Evolutionary conservation across 805 yeast species (phyloP).

Genomic region (Zygosaccharomyces kombuchaensis): DNA sequence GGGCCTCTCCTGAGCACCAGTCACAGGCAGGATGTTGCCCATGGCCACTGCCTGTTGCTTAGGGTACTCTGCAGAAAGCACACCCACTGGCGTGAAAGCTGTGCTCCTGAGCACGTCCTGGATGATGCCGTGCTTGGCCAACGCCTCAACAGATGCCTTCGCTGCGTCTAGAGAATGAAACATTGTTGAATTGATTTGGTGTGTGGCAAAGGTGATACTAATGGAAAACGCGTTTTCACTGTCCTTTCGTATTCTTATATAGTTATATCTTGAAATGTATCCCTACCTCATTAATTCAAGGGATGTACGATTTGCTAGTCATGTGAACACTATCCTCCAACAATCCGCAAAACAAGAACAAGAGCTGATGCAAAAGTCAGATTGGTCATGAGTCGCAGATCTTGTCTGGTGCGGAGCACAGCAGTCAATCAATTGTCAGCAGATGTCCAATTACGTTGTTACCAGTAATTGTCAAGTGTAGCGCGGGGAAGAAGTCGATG

Average conservation of each 20-base stretch:
- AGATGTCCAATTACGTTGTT: no score
- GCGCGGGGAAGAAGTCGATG: no score
- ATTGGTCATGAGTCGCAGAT: no score
- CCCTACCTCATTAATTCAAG: background rate
- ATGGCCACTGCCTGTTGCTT: constrained; percentile 48
- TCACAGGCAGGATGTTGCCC: constrained; percentile 68
- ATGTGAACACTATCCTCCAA: no score
- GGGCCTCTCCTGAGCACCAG: constrained; percentile 67
- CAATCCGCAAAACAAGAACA: no score
- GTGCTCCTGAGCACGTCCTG: constrained; percentile 24
- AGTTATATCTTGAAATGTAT: background rate
- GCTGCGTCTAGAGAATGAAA: constrained; percentile 17
- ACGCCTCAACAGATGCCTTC: constrained; percentile 23
- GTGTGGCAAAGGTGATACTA: background rate
- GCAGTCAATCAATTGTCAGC: no score
- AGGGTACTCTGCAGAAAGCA: constrained; percentile 29
- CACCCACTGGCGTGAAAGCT: constrained; percentile 22
- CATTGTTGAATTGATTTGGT: constrained; percentile 4
- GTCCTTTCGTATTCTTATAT: no score
- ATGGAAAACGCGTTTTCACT: background rate
- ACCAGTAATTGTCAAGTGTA: no score
- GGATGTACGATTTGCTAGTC: no score
- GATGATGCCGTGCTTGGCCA: constrained; percentile 26
- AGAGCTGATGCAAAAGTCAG: no score
- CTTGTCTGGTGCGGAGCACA: no score